Percentiles rank a stretch among this genome's conserved stretches.
phyloP scores from a whole-genome alignment of 352 stramenopile species.

The Globisporangium ultimum region DNA sequence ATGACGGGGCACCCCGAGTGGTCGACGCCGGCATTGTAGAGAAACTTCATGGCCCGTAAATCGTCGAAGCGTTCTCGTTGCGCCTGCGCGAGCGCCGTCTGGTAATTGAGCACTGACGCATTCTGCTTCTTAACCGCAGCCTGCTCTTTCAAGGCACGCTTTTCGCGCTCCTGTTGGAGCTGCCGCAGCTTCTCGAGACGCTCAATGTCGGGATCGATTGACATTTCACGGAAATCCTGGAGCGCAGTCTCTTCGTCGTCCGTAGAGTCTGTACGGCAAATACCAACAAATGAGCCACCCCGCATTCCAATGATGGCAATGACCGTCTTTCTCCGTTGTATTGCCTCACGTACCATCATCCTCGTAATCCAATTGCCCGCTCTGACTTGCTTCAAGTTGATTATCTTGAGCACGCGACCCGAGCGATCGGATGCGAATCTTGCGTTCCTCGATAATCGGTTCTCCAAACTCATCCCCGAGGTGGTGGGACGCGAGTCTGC shows the following conservation, averaged over 20 bases:
- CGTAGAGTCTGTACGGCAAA: background rate
- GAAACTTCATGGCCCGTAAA: constrained; percentile 46
- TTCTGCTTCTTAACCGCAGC: constrained; percentile 4
- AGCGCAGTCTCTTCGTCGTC: constrained; percentile 43
- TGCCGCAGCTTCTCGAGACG: constrained; percentile 40
- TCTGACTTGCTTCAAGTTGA: background rate
- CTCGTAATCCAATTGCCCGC: constrained; percentile 17
- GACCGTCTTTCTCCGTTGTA: too few species aligned
- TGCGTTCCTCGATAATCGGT: constrained; percentile 75
- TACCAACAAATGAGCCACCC: background rate
- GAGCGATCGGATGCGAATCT: constrained; percentile 63
- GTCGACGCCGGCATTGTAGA: constrained; percentile 70
- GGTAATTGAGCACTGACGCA: constrained; percentile 28
- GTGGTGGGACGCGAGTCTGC: constrained; percentile 22
- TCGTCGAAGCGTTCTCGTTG: constrained; percentile 55
- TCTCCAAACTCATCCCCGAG: constrained; percentile 72
- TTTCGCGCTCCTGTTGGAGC: constrained; percentile 30
- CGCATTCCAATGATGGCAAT: too few species aligned
- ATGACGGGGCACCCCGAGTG: constrained; percentile 63
- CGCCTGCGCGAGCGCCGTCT: constrained; percentile 38
- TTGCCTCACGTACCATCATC: constrained; percentile 8
- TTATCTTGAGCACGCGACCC: constrained; percentile 2
- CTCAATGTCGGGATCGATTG: constrained; percentile 48
- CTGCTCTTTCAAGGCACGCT: constrained; percentile 11
- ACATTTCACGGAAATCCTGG: constrained; percentile 59